Evolutionary conservation across 257 asterid genomes (phyloP), one percentile per base, ranked within the genome.

Genomic region (Gynochthodes officinalis): DNA sequence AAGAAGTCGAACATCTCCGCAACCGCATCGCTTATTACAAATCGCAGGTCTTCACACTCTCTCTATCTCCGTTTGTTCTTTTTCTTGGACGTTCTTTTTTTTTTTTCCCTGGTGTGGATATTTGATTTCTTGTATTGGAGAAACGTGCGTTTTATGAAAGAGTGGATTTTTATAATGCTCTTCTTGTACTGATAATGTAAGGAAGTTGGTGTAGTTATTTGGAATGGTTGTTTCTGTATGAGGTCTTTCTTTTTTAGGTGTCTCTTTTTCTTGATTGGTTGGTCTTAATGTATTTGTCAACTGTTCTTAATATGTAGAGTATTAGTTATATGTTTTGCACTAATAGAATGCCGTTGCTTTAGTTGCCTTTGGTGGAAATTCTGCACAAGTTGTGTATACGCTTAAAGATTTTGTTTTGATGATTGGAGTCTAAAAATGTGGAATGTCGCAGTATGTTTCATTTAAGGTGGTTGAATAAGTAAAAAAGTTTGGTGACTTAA

Each of bases 1-100:
- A 84, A 75, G 98, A 93, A 86, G 98, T 91, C 55, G 86, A 82
- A 48, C 93, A 89, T 78, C 84, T 88, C 40, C 90, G 88, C 77
- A 85, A 77, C 40, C 98, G 97, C 39, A 69, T 91, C 72, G 50
- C 81, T 27, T 89, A 88, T 81, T 93, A 93, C 44, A 83, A 82
- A 52, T 62, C 91, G 27, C 94, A 89, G 97, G 98, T 92, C 65
- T 73, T 19, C 2, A 12, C 42, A 7, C 42, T 16, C 1, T 57
- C 4, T n/a, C 3, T n/a, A n/a, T n/a, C n/a, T n/a, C n/a, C n/a
- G n/a, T n/a, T n/a, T 15, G 3, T 13, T 33, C 4, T 1, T 25
- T 23, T 53, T 44, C 33, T 18, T 5, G 0, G 19, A 64, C 4
- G n/a, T 32, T 65, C 40, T 62, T 58, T 3, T n/a, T 28, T 40